Evolutionary conservation across 2,329 filamentous ascomycete genomes (phyloP).

Genomic region (Fusarium poae): DNA sequence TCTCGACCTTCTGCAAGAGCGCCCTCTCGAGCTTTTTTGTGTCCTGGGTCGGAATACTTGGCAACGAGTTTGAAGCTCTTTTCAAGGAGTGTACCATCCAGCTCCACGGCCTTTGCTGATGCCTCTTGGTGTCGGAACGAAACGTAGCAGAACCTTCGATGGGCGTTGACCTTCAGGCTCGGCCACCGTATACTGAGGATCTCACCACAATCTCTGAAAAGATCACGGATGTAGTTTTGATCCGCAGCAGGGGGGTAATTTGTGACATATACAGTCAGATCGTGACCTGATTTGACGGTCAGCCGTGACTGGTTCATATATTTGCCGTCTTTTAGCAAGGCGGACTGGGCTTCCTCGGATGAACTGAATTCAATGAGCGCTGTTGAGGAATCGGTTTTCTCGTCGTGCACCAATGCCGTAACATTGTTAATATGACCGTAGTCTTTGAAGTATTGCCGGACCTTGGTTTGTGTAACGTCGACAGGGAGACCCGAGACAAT

Average conservation of each 20-base stretch:
- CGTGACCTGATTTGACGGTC: constrained; percentile 78
- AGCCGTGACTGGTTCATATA: constrained; percentile 80
- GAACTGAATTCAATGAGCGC: constrained; percentile 89
- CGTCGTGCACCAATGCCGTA: constrained; percentile 71
- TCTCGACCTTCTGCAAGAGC: constrained; percentile 90
- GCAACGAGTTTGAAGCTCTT: constrained; percentile 77
- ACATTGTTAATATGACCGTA: constrained; percentile 88
- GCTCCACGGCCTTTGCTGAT: constrained; percentile 77
- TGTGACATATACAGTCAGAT: constrained; percentile 87
- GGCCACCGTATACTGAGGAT: constrained; percentile 90
- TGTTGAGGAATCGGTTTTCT: constrained; percentile 70
- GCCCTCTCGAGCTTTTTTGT: constrained; percentile 83
- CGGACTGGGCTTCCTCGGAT: constrained; percentile 83
- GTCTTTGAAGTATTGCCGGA: constrained; percentile 91
- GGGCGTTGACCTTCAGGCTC: constrained; percentile 88
- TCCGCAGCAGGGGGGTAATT: constrained; percentile 88
- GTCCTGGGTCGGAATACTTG: constrained; percentile 85
- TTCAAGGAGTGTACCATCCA: constrained; percentile 79
- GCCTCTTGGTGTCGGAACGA: constrained; percentile 81
- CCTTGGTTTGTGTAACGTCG: constrained; percentile 75
- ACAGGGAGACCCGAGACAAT: constrained; percentile 82
- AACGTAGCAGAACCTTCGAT: constrained; percentile 94
- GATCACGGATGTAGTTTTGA: constrained; percentile 73
- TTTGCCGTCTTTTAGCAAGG: constrained; percentile 84
- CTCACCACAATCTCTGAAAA: constrained; percentile 82